Percentiles rank a stretch among this genome's conserved stretches.
These are phyloP conservation scores for Fusarium sp. DNA, from an alignment of 2,329 filamentous ascomycete genomes.

Conservation along the genomic window DNA sequence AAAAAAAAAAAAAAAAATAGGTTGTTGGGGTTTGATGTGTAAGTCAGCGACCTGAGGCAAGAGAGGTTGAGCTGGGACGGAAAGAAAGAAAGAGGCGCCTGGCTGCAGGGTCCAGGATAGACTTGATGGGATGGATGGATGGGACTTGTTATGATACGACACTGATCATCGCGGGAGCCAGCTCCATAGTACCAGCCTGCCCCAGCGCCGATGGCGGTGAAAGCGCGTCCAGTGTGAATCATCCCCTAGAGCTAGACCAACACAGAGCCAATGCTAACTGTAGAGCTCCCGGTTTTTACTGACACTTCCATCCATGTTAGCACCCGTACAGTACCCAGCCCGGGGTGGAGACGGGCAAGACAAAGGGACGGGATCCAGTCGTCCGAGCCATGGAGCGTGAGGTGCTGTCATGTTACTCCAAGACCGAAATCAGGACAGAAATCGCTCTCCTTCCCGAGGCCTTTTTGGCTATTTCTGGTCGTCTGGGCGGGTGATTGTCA, in stretches of 20 bases:
- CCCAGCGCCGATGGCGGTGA: constrained; percentile 40
- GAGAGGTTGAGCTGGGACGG: constrained; percentile 16
- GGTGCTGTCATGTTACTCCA: constrained; percentile 4
- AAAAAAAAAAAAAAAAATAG: too few species aligned
- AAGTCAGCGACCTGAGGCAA: constrained; percentile 2
- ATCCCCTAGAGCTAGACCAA: constrained; percentile 24
- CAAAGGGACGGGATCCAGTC: neutral
- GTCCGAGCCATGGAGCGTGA: neutral
- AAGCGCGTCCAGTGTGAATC: constrained; percentile 38
- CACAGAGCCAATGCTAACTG: neutral
- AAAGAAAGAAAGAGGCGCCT: neutral
- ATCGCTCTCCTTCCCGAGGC: neutral
- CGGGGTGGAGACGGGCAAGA: neutral
- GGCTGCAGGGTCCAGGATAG: constrained; percentile 29
- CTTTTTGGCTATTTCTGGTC: neutral
- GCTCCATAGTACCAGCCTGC: neutral
- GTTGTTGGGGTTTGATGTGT: neutral
- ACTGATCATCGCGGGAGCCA: constrained; percentile 13
- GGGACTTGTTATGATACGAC: constrained; percentile 40
- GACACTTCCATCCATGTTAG: neutral
- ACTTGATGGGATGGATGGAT: constrained; percentile 6
- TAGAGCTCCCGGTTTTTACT: neutral
- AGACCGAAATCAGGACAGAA: neutral
- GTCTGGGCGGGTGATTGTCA: neutral
- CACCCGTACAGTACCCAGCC: neutral